A percentile compares a stretch with the other conserved stretches of the same genome.
Evolutionary conservation across 192 early-diverging fungal genomes (phyloP).

Genomic region (Coemansia sp.): DNA sequence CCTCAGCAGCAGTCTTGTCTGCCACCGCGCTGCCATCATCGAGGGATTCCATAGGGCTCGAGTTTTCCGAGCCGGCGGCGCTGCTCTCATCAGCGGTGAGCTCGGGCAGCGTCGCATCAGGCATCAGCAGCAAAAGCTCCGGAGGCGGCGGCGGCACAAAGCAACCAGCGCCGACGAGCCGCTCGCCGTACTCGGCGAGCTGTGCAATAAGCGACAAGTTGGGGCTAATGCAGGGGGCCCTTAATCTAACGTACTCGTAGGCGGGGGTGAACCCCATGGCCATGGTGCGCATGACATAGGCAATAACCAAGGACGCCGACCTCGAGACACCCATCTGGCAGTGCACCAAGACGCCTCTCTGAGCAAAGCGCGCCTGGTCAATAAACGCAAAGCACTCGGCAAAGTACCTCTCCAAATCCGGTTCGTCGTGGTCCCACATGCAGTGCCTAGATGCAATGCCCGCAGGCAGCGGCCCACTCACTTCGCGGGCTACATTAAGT

Average conservation of each 20-base stretch:
- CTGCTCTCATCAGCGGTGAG: conserved; percentile 9
- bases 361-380: conserved; percentile 54
- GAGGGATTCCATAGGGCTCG: conserved; percentile 12
- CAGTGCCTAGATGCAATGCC: conserved; percentile 56
- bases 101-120: neutral
- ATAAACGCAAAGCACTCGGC: conserved; percentile 64
- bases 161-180: neutral
- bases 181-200: conserved; percentile 65
- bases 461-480: neutral
- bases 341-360: conserved; percentile 71
- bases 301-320: conserved; percentile 82
- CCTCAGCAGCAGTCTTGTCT: neutral
- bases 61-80: conserved; percentile 19
- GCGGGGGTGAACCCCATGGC: conserved; percentile 59
- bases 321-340: conserved; percentile 90
- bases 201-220: conserved; percentile 80
- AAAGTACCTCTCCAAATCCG: conserved; percentile 63
- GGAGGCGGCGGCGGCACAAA: neutral
- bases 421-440: conserved; percentile 74
- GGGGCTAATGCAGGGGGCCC: conserved; percentile 74
- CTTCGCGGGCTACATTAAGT: conserved; percentile 37
- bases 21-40: neutral
- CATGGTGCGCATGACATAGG: conserved; percentile 80
- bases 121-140: neutral
- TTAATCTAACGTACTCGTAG: conserved; percentile 71